phyloP scores from a whole-genome alignment of 768 basidiomycete genomes.

The Agaricus blazei region DNA sequence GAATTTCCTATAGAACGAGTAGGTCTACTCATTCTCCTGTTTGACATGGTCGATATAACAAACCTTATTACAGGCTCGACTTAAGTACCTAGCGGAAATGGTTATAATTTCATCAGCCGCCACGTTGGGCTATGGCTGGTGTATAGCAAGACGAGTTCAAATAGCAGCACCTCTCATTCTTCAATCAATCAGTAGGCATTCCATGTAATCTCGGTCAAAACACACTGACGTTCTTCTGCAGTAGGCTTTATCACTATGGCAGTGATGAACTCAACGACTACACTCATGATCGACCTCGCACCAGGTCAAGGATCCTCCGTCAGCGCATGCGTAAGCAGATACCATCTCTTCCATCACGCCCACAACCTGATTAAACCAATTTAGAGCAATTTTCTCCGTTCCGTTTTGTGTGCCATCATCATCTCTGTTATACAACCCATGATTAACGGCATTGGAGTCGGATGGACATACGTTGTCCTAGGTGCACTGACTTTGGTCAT shows the following conservation, averaged over 20 bases:
- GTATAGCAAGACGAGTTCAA: slow-evolving; percentile 38
- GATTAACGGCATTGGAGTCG: slow-evolving; percentile 50
- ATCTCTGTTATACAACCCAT: slow-evolving; percentile 64
- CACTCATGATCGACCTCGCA: slow-evolving; percentile 60
- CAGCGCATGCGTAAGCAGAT: slow-evolving; percentile 57
- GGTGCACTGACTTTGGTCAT: slow-evolving; percentile 38
- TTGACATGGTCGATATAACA: not conserved
- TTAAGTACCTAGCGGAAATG: slow-evolving; percentile 14
- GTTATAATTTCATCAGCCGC: slow-evolving; percentile 29
- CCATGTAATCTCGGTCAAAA: not conserved
- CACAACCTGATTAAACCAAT: not conserved
- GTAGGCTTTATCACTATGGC: slow-evolving; percentile 44
- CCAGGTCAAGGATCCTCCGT: slow-evolving; percentile 61
- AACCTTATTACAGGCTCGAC: slow-evolving; percentile 14
- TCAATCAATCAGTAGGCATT: slow-evolving; percentile 26
- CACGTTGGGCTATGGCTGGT: slow-evolving; percentile 59
- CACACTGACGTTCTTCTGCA: slow-evolving; percentile 16
- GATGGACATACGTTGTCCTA: slow-evolving; percentile 67
- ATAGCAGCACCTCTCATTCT: slow-evolving; percentile 52
- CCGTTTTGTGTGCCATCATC: slow-evolving; percentile 50
- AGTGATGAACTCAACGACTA: slow-evolving; percentile 55
- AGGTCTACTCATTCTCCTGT: not conserved
- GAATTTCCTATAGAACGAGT: slow-evolving; percentile 6
- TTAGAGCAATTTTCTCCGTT: slow-evolving; percentile 70
- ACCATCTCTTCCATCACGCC: slow-evolving; percentile 6